Percentiles rank a stretch among this genome's conserved stretches.
Evolutionary conservation across 2,329 filamentous ascomycete species (phyloP).

Genomic region (Colletotrichum tabaci): DNA sequence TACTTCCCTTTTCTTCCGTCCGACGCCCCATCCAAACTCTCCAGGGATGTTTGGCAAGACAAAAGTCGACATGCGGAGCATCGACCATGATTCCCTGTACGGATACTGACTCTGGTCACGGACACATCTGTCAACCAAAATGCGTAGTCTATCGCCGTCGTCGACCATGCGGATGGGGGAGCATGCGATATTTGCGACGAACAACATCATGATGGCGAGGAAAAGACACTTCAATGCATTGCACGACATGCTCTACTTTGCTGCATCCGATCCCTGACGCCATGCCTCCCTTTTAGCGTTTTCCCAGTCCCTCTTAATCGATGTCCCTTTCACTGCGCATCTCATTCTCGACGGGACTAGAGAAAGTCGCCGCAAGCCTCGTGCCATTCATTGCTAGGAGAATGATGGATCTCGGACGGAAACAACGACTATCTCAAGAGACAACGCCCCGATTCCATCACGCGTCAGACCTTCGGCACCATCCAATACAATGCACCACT

Average conservation of each 20-base stretch:
- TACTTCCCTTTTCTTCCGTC: too few relatives aligned
- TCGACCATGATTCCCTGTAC: conserved; percentile 19
- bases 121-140: conserved; percentile 32
- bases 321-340: not conserved
- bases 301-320: conserved; percentile 11
- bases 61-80: conserved; percentile 9
- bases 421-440: not conserved
- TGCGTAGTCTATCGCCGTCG: not conserved
- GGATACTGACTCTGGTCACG: not conserved
- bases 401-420: conserved; percentile 12
- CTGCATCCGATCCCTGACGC: conserved; percentile 22
- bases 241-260: not conserved
- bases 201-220: not conserved
- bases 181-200: not conserved
- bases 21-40: conserved; percentile 22
- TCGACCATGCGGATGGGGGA: not conserved
- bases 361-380: conserved; percentile 11
- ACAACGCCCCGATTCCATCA: conserved; percentile 19
- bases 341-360: not conserved
- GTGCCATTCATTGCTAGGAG: conserved; percentile 1
- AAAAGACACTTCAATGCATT: not conserved
- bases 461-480: not conserved
- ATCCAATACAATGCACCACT: not conserved
- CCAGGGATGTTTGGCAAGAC: not conserved
- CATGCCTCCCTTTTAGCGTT: not conserved